phyloP scores from a whole-genome alignment of 805 yeast species.

The Tetrapisispora iriomotensis region DNA sequence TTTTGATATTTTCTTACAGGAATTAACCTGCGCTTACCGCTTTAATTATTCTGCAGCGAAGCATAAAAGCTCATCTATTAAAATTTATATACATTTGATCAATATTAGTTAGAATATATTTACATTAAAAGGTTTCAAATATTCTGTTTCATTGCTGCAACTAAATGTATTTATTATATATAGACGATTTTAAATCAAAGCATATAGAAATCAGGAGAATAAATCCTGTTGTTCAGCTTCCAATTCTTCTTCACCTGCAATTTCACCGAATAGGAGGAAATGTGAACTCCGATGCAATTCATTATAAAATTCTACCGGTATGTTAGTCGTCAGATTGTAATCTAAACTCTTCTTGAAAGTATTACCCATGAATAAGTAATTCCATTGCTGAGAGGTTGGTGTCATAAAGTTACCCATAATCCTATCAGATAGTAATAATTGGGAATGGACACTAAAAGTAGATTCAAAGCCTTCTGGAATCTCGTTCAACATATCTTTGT shows the following conservation, averaged over 20 bases:
- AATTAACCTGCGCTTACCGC: too few species aligned
- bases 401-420: slow-evolving; percentile 76
- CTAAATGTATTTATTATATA: too few species aligned
- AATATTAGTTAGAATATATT: too few species aligned
- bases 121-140: too few species aligned
- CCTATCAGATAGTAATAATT: slow-evolving; percentile 62
- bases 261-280: slow-evolving; percentile 61
- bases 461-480: slow-evolving; percentile 62
- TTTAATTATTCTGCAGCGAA: too few species aligned
- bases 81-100: too few species aligned
- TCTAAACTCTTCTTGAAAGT: slow-evolving; percentile 58
- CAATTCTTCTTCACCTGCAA: slow-evolving; percentile 43
- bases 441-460: slow-evolving; percentile 50
- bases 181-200: too few species aligned
- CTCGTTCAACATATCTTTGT: slow-evolving; percentile 44
- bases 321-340: slow-evolving; percentile 59
- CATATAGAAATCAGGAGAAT: slow-evolving; percentile 33
- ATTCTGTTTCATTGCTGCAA: too few species aligned
- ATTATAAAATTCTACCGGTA: slow-evolving; percentile 75
- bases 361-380: slow-evolving; percentile 79
- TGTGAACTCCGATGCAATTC: slow-evolving; percentile 85
- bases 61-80: too few species aligned
- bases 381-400: slow-evolving; percentile 83
- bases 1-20: too few species aligned
- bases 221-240: slow-evolving; percentile 64